These are phyloP conservation scores for Aureobasidium vineae DNA, from an alignment of 2,329 filamentous ascomycete species.

Conservation along the genomic window DNA sequence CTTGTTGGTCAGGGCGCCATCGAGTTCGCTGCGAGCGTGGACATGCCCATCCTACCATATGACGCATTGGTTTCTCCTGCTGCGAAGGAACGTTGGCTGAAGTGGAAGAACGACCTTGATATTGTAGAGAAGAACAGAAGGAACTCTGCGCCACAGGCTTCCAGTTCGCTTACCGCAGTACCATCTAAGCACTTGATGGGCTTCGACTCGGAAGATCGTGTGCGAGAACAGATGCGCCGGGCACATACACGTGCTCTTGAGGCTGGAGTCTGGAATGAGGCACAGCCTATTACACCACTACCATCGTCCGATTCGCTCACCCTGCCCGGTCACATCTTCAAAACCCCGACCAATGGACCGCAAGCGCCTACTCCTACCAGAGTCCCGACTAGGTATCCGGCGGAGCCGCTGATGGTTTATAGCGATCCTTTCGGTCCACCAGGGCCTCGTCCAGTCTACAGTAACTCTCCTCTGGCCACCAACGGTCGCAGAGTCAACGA, in stretches of 20 bases:
- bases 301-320: conserved; percentile 31
- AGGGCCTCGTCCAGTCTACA: conserved; percentile 27
- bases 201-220: conserved; percentile 35
- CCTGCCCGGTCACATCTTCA: not conserved
- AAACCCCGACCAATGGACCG: conserved; percentile 17
- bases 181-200: conserved; percentile 32
- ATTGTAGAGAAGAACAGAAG: conserved; percentile 53
- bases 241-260: conserved; percentile 42
- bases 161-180: conserved; percentile 30
- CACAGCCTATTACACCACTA: conserved; percentile 39
- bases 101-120: conserved; percentile 71
- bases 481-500: conserved; percentile 7
- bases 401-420: not conserved
- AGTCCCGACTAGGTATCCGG: not conserved
- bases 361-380: conserved; percentile 4
- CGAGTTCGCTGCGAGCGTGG: conserved; percentile 78
- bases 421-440: conserved; percentile 31
- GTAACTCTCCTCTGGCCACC: conserved; percentile 26
- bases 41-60: conserved; percentile 69
- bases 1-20: conserved; percentile 82
- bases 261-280: conserved; percentile 38
- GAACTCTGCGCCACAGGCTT: conserved; percentile 34
- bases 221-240: conserved; percentile 39
- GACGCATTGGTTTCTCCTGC: conserved; percentile 76
- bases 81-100: conserved; percentile 72